phyloP scores from a whole-genome alignment of 345 rosid genomes.

The Clausena lansium region DNA sequence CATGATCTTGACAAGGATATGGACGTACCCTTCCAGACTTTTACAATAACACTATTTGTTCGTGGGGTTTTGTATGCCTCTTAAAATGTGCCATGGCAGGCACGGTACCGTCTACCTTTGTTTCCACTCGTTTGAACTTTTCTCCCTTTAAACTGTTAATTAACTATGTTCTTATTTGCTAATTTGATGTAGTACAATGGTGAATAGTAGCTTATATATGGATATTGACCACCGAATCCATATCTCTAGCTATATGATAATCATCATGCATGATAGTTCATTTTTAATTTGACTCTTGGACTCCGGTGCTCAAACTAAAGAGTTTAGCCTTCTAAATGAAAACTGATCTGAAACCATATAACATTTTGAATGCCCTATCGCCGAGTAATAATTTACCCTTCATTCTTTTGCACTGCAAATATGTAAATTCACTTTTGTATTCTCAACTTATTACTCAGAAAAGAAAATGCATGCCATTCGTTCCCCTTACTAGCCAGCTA shows the following conservation, averaged over 20 bases:
- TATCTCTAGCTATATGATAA: neutral
- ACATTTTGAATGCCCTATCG: neutral
- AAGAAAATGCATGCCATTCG: neutral
- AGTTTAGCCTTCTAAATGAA: neutral
- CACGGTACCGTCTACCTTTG: conserved; percentile 20
- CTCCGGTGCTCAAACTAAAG: neutral
- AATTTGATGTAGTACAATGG: neutral
- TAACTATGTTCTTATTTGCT: neutral
- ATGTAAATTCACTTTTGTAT: too few relatives aligned
- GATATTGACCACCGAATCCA: neutral
- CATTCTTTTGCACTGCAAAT: neutral
- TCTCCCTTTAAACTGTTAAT: conserved; percentile 15
- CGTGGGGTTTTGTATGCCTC: conserved; percentile 31
- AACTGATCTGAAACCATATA: neutral
- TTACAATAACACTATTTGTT: conserved; percentile 26
- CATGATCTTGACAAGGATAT: conserved; percentile 11
- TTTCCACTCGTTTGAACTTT: conserved; percentile 26
- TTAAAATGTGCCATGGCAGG: conserved; percentile 31
- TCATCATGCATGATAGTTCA: neutral
- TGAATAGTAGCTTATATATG: neutral
- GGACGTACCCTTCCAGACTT: conserved; percentile 24
- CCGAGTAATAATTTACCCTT: neutral
- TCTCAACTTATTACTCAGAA: too few relatives aligned
- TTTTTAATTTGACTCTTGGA: neutral
- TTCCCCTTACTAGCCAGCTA: neutral